These are phyloP conservation scores for Melanomma pulvis-pyrius DNA, from an alignment of 495 filamentous ascomycete species.

Conservation along the genomic window DNA sequence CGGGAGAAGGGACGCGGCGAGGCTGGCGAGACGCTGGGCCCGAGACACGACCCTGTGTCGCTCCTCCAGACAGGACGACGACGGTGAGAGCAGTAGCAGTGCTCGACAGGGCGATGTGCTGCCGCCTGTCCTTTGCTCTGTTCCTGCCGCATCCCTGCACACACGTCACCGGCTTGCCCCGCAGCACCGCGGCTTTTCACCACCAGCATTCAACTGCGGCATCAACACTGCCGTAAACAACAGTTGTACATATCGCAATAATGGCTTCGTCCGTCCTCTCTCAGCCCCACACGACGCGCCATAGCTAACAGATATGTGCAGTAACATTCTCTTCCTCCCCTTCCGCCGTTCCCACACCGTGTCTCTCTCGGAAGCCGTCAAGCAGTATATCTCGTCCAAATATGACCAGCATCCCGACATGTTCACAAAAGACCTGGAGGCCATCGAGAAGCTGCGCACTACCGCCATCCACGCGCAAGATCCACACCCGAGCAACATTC, in stretches of 20 bases:
- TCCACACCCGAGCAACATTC: constrained; percentile 85
- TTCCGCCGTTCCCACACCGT: constrained; percentile 83
- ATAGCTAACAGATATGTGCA: constrained; percentile 33
- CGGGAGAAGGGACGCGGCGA: not conserved
- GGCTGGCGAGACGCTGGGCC: not conserved
- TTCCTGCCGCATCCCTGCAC: not conserved
- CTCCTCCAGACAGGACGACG: constrained; percentile 2
- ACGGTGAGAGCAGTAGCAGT: not conserved
- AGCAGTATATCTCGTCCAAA: constrained; percentile 95
- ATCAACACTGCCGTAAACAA: not conserved
- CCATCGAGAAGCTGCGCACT: constrained; percentile 78
- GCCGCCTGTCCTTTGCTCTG: not conserved
- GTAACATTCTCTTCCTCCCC: constrained; percentile 64
- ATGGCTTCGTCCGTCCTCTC: constrained; percentile 38
- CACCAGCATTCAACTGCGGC: too few species aligned
- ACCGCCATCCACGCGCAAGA: constrained; percentile 87
- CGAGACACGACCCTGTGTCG: not conserved
- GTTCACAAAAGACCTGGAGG: constrained; percentile 86
- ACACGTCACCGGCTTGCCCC: not conserved
- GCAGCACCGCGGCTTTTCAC: not conserved
- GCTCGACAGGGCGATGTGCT: not conserved
- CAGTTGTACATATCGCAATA: not conserved
- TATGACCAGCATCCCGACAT: constrained; percentile 99
- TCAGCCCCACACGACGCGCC: not conserved
- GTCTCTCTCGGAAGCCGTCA: constrained; percentile 78